Base-by-base conservation (phyloP, 305 asterid genomes). In the Euphrasia arctica region DNA sequence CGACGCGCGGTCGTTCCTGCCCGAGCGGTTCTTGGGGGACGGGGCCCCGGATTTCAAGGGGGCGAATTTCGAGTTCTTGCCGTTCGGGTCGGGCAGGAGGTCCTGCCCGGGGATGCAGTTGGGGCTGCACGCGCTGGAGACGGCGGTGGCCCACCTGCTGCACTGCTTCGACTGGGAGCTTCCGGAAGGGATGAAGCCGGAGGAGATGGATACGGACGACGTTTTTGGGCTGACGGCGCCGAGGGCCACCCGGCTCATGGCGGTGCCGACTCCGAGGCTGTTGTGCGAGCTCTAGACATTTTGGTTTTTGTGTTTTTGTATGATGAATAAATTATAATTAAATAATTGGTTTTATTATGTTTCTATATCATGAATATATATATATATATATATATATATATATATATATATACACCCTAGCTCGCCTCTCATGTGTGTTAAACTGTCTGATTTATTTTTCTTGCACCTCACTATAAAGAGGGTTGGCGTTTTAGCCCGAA, bases 1-100 rank as follows among this genome's bases (percentile, higher is more conserved):
- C 11, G 83, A 85, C 12, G 80, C 97, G 1, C 80, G 82, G 0
- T 52, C 52, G 2, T 90, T 80, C 69, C 79, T 63, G 15, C 97
- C 97, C 9, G 27, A 79, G 6, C 74, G 95, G 18, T 90, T 90
- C 13, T 73, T 87, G 12, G 36, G 54, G 5, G 77, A 75, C 0
- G 85, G 84, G 1, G 87, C 63, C 0, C 81, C 97, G 2, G 97
- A 90, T 62, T 90, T 75, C 61, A 85, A 77, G n/a, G 97, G 97
- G 2, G 66, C 78, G 5, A 72, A 82, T 57, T 90, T 85, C 36
- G 97, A 90, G 80, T 90, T 82, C 70, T 68, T 90, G 2, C 94
- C 95, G 28, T 51, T 51, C 57, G 57, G 57, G 57, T 14, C 57
- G 57, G 57, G 57, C 6, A 27, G 57, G 57, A 51, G 54, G 7